phyloP scores from a whole-genome alignment of 2,329 filamentous ascomycete species.

The Beauveria australis region DNA sequence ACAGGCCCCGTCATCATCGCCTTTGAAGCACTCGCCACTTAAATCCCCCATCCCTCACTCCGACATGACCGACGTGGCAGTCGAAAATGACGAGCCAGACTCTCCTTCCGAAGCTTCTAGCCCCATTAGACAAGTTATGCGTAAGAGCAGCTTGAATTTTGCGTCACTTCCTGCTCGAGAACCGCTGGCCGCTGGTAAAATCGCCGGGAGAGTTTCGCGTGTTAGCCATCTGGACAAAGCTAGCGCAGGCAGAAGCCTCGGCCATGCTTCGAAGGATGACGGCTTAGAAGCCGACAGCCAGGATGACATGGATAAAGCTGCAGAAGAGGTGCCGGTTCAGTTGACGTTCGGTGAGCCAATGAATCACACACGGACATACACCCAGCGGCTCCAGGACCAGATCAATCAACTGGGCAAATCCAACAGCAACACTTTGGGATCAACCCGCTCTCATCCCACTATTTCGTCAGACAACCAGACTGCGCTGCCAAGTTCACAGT shows the following conservation, averaged over 20 bases:
- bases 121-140: constrained; percentile 65
- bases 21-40: constrained; percentile 2
- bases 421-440: constrained; percentile 38
- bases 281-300: constrained; percentile 36
- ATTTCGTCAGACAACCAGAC: constrained; percentile 26
- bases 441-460: constrained; percentile 40
- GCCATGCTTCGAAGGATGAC: constrained; percentile 38
- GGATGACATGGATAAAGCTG: constrained; percentile 47
- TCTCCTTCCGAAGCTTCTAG: constrained; percentile 65
- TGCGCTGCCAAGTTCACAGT: constrained; percentile 19
- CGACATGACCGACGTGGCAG: constrained; percentile 33
- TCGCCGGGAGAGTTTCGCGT: constrained; percentile 65
- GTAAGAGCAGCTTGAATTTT: constrained; percentile 94
- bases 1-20: constrained; percentile 6
- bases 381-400: constrained; percentile 83
- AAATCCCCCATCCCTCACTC: constrained; percentile 8
- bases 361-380: constrained; percentile 78
- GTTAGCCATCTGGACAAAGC: constrained; percentile 72
- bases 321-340: constrained; percentile 32
- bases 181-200: constrained; percentile 76
- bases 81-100: neutral
- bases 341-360: constrained; percentile 30
- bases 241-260: constrained; percentile 66
- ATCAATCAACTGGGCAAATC: constrained; percentile 66
- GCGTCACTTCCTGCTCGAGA: constrained; percentile 87